These are phyloP conservation scores for Diaporthe batatas DNA, from an alignment of 2,329 filamentous ascomycete genomes.

Conservation along the genomic window DNA sequence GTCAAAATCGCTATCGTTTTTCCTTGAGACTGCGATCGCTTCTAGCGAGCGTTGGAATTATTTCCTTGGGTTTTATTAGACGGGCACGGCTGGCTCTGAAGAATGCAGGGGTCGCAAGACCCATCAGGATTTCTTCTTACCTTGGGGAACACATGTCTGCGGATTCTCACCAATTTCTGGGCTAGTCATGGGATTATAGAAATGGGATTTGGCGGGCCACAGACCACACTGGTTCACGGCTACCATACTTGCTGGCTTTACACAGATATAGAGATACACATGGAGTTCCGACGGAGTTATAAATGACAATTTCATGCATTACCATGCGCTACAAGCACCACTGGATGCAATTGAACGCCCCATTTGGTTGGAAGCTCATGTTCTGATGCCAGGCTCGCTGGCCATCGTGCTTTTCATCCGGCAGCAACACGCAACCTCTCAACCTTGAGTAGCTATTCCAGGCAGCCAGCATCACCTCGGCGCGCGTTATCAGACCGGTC, in stretches of 20 bases:
- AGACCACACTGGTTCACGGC: not conserved
- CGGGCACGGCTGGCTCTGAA: not conserved
- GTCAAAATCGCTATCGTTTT: not conserved
- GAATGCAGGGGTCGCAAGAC: not conserved
- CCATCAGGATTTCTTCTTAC: not conserved
- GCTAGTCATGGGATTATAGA: not conserved
- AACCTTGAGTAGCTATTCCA: not conserved
- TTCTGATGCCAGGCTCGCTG: no score
- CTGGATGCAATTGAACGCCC: not conserved
- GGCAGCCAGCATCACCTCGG: constrained; percentile 9
- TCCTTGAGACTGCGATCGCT: not conserved
- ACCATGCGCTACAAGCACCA: not conserved
- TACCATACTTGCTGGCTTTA: not conserved
- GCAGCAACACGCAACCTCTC: not conserved
- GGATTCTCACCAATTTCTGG: not conserved
- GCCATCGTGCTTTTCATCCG: not conserved
- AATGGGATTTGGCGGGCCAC: no score
- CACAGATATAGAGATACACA: not conserved
- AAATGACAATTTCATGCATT: not conserved
- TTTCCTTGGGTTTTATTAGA: constrained; percentile 10
- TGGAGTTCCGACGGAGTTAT: not conserved
- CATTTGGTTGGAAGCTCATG: not conserved
- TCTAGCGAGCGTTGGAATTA: constrained; percentile 1
- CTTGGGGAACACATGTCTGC: not conserved
- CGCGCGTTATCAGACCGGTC: not conserved